Base-by-base conservation (phyloP, 352 stramenopile species). In the Pythium oligandrum region DNA sequence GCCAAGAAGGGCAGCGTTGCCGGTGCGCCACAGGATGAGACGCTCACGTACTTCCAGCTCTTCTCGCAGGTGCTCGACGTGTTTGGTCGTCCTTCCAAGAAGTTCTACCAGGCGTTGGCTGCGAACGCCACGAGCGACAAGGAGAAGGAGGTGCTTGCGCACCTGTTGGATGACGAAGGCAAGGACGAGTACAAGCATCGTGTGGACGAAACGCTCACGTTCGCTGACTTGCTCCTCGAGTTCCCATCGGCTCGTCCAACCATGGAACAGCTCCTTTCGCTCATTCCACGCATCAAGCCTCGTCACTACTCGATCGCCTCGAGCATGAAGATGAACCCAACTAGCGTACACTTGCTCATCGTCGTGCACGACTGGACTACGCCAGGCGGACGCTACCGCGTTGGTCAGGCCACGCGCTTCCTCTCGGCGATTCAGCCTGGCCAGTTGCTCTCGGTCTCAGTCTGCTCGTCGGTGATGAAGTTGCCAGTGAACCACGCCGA, bases 261-360 rank as follows among this genome's bases (percentile, higher is more conserved):
- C 6, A 58, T 95, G 39, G 51, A 59, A 6, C 66, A 95, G 40
- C 63, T 96, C 17, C 37, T 95, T 31, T 66, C 57, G 37, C 64
- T 93, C 40, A 73, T 95, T 57, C 85, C 84, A 35, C 76, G 74
- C 51, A 93, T 96, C 57, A 91, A 88, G 66, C 64, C 87, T 53
- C 85, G 87, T n/a, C 85, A 93, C 68, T 96, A 96, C 71, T 95
- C 83, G 40, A 95, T 96, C 55, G 85, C 86, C n/a, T 95, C 83
- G 31, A 92, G 78, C 53, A 90, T 89, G 73, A 88, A 93, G 71
- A 75, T 88, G 66, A 86, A 91, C 65, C 83, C 82, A 35, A 80
- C 63, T 39, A 84, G 76, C 48, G 82, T 96, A 40, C 83, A 96
- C 59, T 55, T 96, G 61, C 68, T 92, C 32, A 77, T 95, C 39